Percentiles rank a stretch among this genome's conserved stretches.
Evolutionary conservation across 2,329 filamentous ascomycete genomes (phyloP).

Genomic region (Arthrobotrys musiformis): DNA sequence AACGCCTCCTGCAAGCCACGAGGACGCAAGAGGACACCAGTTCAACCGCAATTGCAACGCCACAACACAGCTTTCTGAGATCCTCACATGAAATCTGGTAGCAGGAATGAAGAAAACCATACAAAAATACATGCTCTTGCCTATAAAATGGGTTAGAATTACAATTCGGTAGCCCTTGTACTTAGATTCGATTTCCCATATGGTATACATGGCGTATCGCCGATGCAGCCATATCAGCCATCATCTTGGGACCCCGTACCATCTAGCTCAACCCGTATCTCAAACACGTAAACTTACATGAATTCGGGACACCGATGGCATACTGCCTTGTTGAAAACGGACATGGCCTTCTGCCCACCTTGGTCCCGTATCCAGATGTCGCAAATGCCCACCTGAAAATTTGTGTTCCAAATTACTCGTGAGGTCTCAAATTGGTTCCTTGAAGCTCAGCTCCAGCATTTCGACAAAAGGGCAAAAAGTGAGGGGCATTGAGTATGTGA

Average conservation of each 20-base stretch:
- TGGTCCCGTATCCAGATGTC: no score
- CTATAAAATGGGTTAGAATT: neutral
- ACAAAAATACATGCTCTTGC: neutral
- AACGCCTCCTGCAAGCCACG: constrained; percentile 56
- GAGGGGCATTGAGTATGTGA: neutral
- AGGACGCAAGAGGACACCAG: constrained; percentile 24
- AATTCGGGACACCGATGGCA: neutral
- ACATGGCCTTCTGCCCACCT: no score
- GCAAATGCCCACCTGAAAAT: neutral
- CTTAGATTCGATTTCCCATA: neutral
- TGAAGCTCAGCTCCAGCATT: neutral
- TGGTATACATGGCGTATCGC: neutral
- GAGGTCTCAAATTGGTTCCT: no score
- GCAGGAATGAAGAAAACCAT: neutral
- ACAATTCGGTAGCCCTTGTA: neutral
- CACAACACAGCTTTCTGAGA: constrained; percentile 44
- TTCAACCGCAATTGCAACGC: constrained; percentile 52
- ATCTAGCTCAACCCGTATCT: no score
- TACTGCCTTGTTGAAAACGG: neutral
- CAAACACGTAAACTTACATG: no score
- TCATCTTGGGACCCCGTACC: neutral
- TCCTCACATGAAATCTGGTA: neutral
- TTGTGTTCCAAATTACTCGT: neutral
- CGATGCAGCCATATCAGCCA: neutral
- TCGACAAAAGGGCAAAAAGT: neutral